phyloP scores from a whole-genome alignment of 2,329 filamentous ascomycete genomes.

The Diaporthe australafricana region DNA sequence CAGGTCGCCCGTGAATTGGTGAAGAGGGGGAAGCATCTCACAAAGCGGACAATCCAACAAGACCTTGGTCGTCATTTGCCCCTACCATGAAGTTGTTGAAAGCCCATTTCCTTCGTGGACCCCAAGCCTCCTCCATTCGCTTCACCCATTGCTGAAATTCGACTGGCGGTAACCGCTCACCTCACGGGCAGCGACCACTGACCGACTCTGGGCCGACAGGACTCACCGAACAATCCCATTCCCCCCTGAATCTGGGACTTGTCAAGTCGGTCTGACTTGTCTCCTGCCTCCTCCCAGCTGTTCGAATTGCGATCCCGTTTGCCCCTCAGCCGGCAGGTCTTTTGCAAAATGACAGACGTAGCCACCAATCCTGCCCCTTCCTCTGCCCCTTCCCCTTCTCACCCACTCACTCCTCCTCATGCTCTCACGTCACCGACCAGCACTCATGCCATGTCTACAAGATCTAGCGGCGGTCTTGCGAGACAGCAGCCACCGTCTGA shows the following conservation, averaged over 20 bases:
- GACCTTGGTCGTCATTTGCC: conserved; percentile 39
- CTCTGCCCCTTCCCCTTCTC: conserved; percentile 36
- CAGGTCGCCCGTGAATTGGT: conserved; percentile 36
- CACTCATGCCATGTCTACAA: conserved; percentile 39
- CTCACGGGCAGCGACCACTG: conserved; percentile 32
- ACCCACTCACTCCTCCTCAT: conserved; percentile 34
- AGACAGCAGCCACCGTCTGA: conserved; percentile 33
- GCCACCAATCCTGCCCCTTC: conserved; percentile 34
- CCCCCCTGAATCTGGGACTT: conserved; percentile 28
- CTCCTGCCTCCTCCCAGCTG: conserved; percentile 23
- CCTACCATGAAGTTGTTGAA: conserved; percentile 32
- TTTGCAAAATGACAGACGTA: conserved; percentile 39
- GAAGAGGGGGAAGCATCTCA: conserved; percentile 38
- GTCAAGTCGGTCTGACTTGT: conserved; percentile 31
- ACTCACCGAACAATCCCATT: conserved; percentile 26
- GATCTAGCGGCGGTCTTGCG: conserved; percentile 38
- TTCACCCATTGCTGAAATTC: conserved; percentile 29
- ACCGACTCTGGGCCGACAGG: conserved; percentile 27
- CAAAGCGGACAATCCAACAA: conserved; percentile 48
- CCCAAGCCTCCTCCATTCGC: conserved; percentile 22
- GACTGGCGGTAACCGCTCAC: conserved; percentile 30
- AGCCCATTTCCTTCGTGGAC: conserved; percentile 33
- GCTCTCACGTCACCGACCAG: conserved; percentile 32
- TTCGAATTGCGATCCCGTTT: conserved; percentile 26
- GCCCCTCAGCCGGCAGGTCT: conserved; percentile 29